Base-by-base conservation (phyloP, 805 yeast genomes). In the Metschnikowia bowlesiae region DNA sequence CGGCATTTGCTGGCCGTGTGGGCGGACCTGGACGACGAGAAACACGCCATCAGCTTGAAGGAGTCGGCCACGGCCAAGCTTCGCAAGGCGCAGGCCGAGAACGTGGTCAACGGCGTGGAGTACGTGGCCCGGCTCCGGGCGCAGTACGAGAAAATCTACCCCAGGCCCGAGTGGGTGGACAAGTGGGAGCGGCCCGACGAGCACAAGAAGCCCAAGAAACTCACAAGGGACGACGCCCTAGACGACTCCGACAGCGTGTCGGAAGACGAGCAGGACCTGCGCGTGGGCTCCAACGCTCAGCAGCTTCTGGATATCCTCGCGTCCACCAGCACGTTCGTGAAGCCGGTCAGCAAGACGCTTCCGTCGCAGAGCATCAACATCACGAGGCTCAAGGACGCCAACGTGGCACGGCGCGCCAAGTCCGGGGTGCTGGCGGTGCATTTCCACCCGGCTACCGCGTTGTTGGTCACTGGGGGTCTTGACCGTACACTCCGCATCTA, bases 11-110 rank as follows among this genome's bases (percentile, higher is more conserved):
- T 44, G 35, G 28, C 31, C 18, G 61, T 55, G 16, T 94, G 99
- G 99, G 66, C 66, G 13, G 99, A 94, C 69, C 85, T 95, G 51
- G 98, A 91, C 61, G 99, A 94, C 65, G 98, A 91, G 54, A 75
- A 74, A 40, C 57, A 87, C 28, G 69, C 71, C 18, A 75, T 92
- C 6, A 80, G 94, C 1, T 67, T 94, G 31, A 62, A 74, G 13
- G 71, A 84, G 1, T 84, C 85, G 55, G 81, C 79, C 57, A 67
- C 85, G 32, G 83, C 80, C 56, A 94, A 92, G 69, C 74, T 94
- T 58, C 81, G 97, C 61, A 74, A 76, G 43, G 65, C 79, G 0
- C 84, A 76, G 50, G 65, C 66, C 3, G 92, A 88, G 53, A 65
- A 73, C 10, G 52, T 58, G 1, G 70, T 89, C 11, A 68, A 70